Base-by-base conservation (phyloP, 495 filamentous ascomycete species). In the Apiosordaria backusii region DNA sequence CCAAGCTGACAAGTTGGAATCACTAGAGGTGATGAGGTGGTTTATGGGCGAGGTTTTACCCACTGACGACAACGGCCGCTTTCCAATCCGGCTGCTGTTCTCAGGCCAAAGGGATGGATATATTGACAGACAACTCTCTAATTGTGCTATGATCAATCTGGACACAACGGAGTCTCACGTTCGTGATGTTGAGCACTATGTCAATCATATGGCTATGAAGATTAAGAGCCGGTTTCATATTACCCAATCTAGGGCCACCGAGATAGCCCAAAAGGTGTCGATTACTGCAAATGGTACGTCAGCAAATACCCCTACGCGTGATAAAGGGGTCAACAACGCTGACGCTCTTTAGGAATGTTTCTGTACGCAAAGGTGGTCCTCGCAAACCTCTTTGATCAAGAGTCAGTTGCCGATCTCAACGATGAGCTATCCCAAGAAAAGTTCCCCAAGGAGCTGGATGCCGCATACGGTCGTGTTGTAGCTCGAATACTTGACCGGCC, bases 341-440 rank as follows among this genome's bases (percentile, higher is more conserved):
- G 21, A 60, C 57, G 10, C 3, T 5, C 25, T 63, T 19, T 22
- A 63, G 62, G 62, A 24, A 63, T 63, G 62, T 63, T 63, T 29
- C 25, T 63, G 4, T 63, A 63, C 24, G 62, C 62, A 3, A 63
- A 63, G 18, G 24, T 63, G 19, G 62, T 63, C 19, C 50, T 55
- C n/a, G 4, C 16, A 18, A 55, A 63, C 29, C 62, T 63, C 10
- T 21, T 26, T 10, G 21, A 35, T 21, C 62, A 63, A 19, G 22
- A 9, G 16, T 25, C 50, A 18, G 45, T 22, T 19, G 62, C 25
- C 6, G 19, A 55, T 27, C 26, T 63, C n/a, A 63, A 63, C 23
- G 23, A 35, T 5, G 62, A 63, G 50, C 26, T 63, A 16, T 6
- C 19, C 6, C 1, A 23, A 6, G 62, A 63, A 1, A 63, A 63